A percentile compares a stretch with the other conserved stretches of the same genome.
Evolutionary conservation across 2,329 filamentous ascomycete genomes (phyloP).

Genomic region (Botrytis tulipae): DNA sequence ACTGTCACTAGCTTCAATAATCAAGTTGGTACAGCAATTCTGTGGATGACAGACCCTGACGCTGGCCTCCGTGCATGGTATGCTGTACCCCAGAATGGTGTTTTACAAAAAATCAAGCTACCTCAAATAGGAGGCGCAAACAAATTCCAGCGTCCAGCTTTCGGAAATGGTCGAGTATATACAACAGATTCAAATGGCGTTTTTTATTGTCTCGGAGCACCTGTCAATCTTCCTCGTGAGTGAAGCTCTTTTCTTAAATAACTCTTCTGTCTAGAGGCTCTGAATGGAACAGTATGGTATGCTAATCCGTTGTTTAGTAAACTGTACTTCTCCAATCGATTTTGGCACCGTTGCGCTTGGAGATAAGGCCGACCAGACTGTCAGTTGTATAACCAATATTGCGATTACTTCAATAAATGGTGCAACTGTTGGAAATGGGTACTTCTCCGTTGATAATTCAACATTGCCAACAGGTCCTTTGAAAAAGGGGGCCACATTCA

Average conservation of each 20-base stretch:
- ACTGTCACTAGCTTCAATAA: conserved; percentile 41
- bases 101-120: conserved; percentile 37
- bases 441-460: conserved; percentile 38
- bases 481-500: conserved; percentile 36
- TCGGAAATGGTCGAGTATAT: conserved; percentile 41
- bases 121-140: conserved; percentile 40
- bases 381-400: conserved; percentile 40
- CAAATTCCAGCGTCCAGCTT: conserved; percentile 43
- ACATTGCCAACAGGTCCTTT: conserved; percentile 39
- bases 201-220: conserved; percentile 38
- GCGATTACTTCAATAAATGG: conserved; percentile 39
- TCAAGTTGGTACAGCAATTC: conserved; percentile 39
- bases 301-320: conserved; percentile 25
- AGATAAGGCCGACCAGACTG: conserved; percentile 26
- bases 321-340: conserved; percentile 40
- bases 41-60: conserved; percentile 43
- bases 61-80: conserved; percentile 41
- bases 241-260: neutral
- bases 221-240: conserved; percentile 39
- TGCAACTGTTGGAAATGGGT: conserved; percentile 34
- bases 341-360: conserved; percentile 40
- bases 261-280: neutral
- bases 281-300: too few relatives aligned
- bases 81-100: conserved; percentile 42
- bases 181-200: conserved; percentile 33